Evolutionary conservation across 2,329 filamentous ascomycete genomes (phyloP), one percentile per base, ranked within the genome.

Genomic region (Neurospora sp.): DNA sequence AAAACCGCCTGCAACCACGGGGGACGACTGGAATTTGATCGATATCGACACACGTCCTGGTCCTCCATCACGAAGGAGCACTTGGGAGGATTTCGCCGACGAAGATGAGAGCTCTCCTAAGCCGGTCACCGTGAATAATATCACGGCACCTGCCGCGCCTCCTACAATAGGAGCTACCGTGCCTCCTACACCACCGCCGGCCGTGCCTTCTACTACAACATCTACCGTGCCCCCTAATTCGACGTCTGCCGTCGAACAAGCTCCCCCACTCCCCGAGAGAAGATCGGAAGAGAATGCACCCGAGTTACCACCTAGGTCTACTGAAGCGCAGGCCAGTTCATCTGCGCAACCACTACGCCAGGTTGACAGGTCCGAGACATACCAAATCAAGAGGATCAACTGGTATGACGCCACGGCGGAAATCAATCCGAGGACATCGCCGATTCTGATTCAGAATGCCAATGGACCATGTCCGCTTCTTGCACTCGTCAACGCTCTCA

Each of bases 391-490:
- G 78, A 93, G 94, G 71, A 90, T 98, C 72, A 89, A 87, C 71
- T 98, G 95, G 94, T 84, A 89, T 71, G 92, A 97, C 78, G 80
- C 83, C 2, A 86, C 78, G 11, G 83, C 85, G 0, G 78, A 83
- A 1, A 84, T 86, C n/a, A 88, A 88, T 68, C 84, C 92, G 43
- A 86, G 92, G 62, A 85, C 86, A n/a, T 95, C 93, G 0, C 95
- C 96, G 0, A 93, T 98, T 69, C 83, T 98, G 52, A 89, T 96
- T 3, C 95, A 99, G 77, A 98, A 97, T 75, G 88, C 90, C 70
- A 99, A 99, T 76, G 96, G 96, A 0, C 96, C 96, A 0, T 99
- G 96, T 79, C 96, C 96, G 1, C 82, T 99, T 15, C 88, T 99
- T 36, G 96, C 96, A 2, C 84, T 99, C 5, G 94, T 98, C 70